Evolutionary conservation across 2,329 filamentous ascomycete species (phyloP).

Genomic region (Aspergillus pseudoterreus): DNA sequence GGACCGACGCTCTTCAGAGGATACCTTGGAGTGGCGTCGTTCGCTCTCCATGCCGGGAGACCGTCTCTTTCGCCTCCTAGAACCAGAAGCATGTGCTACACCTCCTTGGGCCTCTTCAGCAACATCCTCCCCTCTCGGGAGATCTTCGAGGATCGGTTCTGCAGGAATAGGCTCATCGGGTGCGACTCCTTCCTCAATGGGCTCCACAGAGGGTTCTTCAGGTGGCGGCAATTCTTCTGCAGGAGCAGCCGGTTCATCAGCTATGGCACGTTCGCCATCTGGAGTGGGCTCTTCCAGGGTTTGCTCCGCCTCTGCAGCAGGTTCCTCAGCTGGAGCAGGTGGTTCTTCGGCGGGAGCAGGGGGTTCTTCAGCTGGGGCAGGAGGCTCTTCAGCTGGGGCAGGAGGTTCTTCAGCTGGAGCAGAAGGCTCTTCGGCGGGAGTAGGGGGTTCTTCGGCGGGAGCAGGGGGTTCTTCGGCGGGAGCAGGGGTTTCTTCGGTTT

Average conservation of each 20-base stretch:
- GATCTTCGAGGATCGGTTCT: slow-evolving; percentile 15
- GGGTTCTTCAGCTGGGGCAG: slow-evolving; percentile 8
- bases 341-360: slow-evolving; percentile 10
- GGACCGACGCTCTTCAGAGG: slow-evolving; percentile 29
- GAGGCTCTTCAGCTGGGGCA: slow-evolving; percentile 1
- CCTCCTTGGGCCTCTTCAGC: slow-evolving; percentile 10
- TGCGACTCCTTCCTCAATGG: slow-evolving; percentile 2
- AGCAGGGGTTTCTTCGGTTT: background rate
- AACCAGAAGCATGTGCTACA: slow-evolving; percentile 1
- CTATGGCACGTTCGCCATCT: no score
- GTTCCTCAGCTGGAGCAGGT: slow-evolving; percentile 2
- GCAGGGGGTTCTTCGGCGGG: slow-evolving; percentile 10
- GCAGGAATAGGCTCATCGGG: slow-evolving; percentile 3
- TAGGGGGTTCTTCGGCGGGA: slow-evolving; percentile 8
- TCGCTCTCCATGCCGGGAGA: slow-evolving; percentile 21
- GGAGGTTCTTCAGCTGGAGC: slow-evolving; percentile 12
- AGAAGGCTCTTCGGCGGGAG: slow-evolving; percentile 5
- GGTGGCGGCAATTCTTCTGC: slow-evolving; percentile 9
- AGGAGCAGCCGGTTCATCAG: background rate
- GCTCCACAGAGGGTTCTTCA: slow-evolving; percentile 19
- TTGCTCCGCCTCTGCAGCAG: slow-evolving; percentile 8
- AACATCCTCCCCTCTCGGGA: slow-evolving; percentile 6
- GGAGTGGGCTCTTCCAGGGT: slow-evolving; percentile 6
- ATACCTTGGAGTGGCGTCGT: slow-evolving; percentile 34
- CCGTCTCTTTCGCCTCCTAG: no score